phyloP scores from a whole-genome alignment of 768 basidiomycete genomes.

The Hortiboletus flavorubellus region DNA sequence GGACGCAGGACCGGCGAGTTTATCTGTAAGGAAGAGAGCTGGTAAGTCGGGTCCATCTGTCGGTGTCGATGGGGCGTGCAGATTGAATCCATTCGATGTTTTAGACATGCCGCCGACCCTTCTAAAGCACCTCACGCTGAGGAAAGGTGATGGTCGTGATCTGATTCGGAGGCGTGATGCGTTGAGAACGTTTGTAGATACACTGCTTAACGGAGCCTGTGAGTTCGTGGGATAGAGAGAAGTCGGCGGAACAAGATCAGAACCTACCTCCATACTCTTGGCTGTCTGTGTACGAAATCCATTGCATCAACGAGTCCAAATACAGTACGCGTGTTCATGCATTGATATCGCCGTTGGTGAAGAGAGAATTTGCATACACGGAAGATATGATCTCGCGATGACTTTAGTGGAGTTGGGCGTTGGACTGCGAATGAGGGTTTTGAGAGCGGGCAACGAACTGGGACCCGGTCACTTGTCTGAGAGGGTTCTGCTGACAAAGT shows the following conservation, averaged over 20 bases:
- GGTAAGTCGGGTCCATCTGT: constrained; percentile 2
- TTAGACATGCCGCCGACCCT: constrained; percentile 1
- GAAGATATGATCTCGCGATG: too few relatives aligned
- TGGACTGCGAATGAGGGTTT: too few relatives aligned
- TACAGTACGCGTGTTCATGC: background rate
- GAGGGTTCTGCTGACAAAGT: too few relatives aligned
- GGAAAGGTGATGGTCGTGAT: background rate
- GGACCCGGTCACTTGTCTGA: too few relatives aligned
- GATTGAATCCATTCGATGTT: background rate
- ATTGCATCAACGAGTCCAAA: background rate
- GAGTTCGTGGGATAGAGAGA: background rate
- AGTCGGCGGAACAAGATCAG: background rate
- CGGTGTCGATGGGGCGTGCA: background rate
- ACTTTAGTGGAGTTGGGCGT: too few relatives aligned
- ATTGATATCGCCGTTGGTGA: background rate
- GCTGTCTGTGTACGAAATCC: too few relatives aligned
- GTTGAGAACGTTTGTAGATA: background rate
- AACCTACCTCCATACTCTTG: too few relatives aligned
- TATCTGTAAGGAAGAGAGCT: constrained; percentile 35
- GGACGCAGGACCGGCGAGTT: constrained; percentile 40
- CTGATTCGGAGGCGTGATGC: background rate
- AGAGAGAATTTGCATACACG: background rate
- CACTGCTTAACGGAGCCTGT: background rate
- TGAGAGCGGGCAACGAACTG: too few relatives aligned
- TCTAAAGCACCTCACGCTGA: background rate